Evolutionary conservation across 1,139 yeast species (phyloP).

Genomic region (Taphrina flavorubra): DNA sequence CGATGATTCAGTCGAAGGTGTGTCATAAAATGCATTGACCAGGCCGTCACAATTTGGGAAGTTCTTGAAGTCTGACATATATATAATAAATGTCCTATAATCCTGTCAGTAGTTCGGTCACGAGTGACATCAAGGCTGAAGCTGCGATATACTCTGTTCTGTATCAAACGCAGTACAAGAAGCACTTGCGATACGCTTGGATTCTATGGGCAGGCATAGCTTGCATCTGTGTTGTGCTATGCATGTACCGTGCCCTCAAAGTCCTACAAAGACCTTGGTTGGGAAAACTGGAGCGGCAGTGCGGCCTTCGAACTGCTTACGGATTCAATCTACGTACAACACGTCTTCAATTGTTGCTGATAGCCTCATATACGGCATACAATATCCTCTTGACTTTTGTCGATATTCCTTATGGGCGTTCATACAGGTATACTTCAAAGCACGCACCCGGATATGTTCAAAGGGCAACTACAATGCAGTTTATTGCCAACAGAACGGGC

Average conservation of each 20-base stretch:
- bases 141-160: conserved; percentile 14
- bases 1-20: no score
- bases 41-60: no score
- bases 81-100: conserved; percentile 20
- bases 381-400: conserved; percentile 17
- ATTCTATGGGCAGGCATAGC: conserved; percentile 18
- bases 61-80: no score
- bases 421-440: conserved; percentile 22
- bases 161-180: conserved; percentile 8
- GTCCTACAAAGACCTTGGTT: neutral
- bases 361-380: neutral
- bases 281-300: neutral
- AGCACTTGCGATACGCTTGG: conserved; percentile 25
- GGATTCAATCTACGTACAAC: neutral
- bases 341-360: conserved; percentile 1
- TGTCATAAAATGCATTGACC: no score
- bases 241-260: neutral
- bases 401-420: conserved; percentile 28
- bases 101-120: conserved; percentile 6
- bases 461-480: conserved; percentile 48
- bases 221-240: neutral
- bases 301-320: neutral
- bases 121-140: conserved; percentile 17
- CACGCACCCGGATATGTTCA: conserved; percentile 28
- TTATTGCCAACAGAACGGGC: conserved; percentile 64